Base-by-base conservation (phyloP, 225 moss, liverwort and hornwort species). In the Bryum argenteum region DNA sequence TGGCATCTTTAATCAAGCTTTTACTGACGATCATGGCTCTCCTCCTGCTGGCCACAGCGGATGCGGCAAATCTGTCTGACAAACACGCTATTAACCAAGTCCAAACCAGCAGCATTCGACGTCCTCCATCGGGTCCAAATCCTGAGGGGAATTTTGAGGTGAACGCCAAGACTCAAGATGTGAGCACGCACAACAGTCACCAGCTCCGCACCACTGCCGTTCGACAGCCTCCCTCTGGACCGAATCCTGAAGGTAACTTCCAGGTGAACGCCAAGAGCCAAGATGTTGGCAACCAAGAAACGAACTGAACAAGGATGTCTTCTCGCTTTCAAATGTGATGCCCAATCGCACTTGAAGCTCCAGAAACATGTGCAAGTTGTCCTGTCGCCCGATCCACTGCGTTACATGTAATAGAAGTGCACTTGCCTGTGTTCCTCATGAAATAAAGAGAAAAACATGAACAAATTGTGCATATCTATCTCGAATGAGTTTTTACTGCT, bases 121-220 rank as follows among this genome's bases (percentile, higher is more conserved):
- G 77, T 64, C 71, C 80, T 28, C 83, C 83, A 10, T 83, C 86
- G 10, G 86, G 83, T 39, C 86, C 83, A 0, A 86, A 86, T 16
- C 83, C 86, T 0, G 80, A 83, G 70, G 83, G 83, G 0, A 86
- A 86, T 58, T 83, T 77, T 38, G 65, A 83, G 71, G 77, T 78
- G 61, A 83, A 80, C 52, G 80, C 77, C 13, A 61, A 69, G 0
- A 83, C 69, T 58, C 65, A 57, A 38, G 43, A 48, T 8, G 52
- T 22, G 15, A 2, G 48, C 54, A n/a, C 59, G 39, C 70, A 47
- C 54, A 26, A 67, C 43, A 56, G 48, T 3, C 71, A 68, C 11
- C 75, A 56, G 72, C 6, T 78, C 23, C 74, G 65, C 58, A 79
- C 66, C 23, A 51, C 52, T 38, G 63, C 68, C n/a, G 51, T 80